These are phyloP conservation scores for Gastrodia elata DNA, from an alignment of 106 monocot species.

Conservation along the genomic window DNA sequence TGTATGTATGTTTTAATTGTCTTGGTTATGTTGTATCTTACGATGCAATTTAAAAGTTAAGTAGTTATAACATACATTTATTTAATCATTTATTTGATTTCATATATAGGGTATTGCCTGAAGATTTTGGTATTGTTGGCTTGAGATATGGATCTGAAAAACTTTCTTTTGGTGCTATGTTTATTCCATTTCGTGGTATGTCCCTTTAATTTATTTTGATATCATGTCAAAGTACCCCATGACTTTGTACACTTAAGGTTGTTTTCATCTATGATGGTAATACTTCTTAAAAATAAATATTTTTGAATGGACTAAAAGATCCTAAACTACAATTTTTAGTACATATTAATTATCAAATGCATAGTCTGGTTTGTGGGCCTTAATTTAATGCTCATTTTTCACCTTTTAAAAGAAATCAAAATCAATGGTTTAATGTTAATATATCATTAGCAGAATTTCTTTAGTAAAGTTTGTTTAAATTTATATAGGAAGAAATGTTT, in stretches of 20 bases:
- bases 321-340: not conserved
- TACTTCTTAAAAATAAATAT: not conserved
- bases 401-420: too few species aligned
- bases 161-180: constrained; percentile 69
- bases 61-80: not conserved
- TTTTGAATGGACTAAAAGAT: not conserved
- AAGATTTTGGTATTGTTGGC: constrained; percentile 79
- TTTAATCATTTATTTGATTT: not conserved
- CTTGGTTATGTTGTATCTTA: not conserved
- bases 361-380: not conserved
- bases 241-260: not conserved
- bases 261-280: not conserved
- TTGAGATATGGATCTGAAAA: constrained; percentile 95
- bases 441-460: not conserved
- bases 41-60: not conserved
- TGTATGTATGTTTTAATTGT: not conserved
- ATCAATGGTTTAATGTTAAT: not conserved
- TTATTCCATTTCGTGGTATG: constrained; percentile 79
- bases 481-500: not conserved
- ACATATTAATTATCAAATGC: not conserved
- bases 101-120: constrained; percentile 41
- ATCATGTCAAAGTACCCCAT: not conserved
- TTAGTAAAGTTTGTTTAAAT: not conserved
- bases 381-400: not conserved
- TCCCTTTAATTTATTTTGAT: not conserved